Evolutionary conservation across 1,139 yeast species (phyloP).

Genomic region (Nakaseomyces kungkrabaensis): DNA sequence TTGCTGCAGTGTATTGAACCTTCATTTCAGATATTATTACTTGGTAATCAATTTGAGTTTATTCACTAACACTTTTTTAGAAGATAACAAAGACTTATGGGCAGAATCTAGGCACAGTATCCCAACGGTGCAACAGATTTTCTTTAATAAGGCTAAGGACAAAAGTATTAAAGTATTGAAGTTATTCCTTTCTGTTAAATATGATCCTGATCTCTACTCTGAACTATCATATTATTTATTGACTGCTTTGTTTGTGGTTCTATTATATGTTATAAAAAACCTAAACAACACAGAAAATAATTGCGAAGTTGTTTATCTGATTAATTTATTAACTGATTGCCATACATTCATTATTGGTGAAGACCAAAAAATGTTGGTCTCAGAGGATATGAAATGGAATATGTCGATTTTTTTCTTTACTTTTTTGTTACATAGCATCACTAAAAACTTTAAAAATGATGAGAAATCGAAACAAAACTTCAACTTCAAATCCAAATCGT

Average conservation of each 20-base stretch:
- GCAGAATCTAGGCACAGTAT: conserved; percentile 10
- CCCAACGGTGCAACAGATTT: neutral
- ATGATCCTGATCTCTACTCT: conserved; percentile 16
- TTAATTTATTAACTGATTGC: conserved; percentile 8
- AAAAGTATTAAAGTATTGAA: conserved; percentile 12
- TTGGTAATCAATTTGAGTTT: conserved; percentile 12
- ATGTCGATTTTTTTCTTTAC: conserved; percentile 15
- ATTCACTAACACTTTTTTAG: conserved; percentile 15
- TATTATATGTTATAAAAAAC: conserved; percentile 12
- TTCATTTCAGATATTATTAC: conserved; percentile 17
- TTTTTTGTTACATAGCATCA: conserved; percentile 9
- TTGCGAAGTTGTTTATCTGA: conserved; percentile 9
- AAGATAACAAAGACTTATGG: conserved; percentile 14
- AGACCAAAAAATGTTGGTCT: conserved; percentile 8
- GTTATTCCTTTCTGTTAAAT: conserved; percentile 13
- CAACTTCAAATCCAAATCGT: neutral
- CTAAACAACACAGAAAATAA: conserved; percentile 1
- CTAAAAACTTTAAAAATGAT: conserved; percentile 8
- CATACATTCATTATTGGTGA: conserved; percentile 8
- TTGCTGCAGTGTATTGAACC: conserved; percentile 15
- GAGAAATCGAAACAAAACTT: conserved; percentile 3
- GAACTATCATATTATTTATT: conserved; percentile 15
- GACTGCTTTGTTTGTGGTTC: conserved; percentile 16
- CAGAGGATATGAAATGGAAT: conserved; percentile 18
- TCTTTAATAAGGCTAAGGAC: conserved; percentile 1